Conservation (phyloP, 129 eudicot species). For the Escallonia rubra region DNA sequence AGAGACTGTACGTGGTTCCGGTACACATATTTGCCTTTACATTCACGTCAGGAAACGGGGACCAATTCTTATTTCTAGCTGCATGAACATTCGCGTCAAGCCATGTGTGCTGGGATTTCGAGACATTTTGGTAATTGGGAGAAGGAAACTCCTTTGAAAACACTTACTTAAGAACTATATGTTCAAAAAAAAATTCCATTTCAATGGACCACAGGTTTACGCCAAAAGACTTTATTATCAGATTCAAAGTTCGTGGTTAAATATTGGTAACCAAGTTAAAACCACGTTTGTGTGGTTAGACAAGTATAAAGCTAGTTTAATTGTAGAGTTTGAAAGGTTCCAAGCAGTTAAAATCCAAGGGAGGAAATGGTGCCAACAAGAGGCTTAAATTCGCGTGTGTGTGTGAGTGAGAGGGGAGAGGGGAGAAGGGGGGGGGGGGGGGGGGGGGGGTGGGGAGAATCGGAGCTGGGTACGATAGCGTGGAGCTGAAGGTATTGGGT, state of each 20-base stretch:
- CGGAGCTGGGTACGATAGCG: slow-evolving; percentile 18
- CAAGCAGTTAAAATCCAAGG: slow-evolving; percentile 2
- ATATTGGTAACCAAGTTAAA: too few relatives aligned
- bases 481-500: slow-evolving; percentile 44
- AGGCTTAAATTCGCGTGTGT: not conserved
- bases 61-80: slow-evolving; percentile 20
- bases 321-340: slow-evolving; percentile 19
- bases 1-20: slow-evolving; percentile 8
- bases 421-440: slow-evolving; percentile 6
- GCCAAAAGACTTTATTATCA: too few relatives aligned
- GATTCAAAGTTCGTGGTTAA: too few relatives aligned
- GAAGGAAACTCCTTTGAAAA: too few relatives aligned
- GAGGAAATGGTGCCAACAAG: not conserved
- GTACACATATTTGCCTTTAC: not conserved
- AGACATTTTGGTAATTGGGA: slow-evolving; percentile 22
- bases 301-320: too few relatives aligned
- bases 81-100: slow-evolving; percentile 44
- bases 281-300: too few relatives aligned
- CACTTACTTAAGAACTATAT: too few relatives aligned
- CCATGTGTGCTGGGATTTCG: slow-evolving; percentile 61
- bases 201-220: too few relatives aligned
- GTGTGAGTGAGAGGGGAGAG: not conserved
- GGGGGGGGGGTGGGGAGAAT: slow-evolving; percentile 13
- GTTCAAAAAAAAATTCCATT: too few relatives aligned
- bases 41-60: slow-evolving; percentile 25